Base-by-base conservation (phyloP, 2,329 filamentous ascomycete species). In the Xylariales sp. region DNA sequence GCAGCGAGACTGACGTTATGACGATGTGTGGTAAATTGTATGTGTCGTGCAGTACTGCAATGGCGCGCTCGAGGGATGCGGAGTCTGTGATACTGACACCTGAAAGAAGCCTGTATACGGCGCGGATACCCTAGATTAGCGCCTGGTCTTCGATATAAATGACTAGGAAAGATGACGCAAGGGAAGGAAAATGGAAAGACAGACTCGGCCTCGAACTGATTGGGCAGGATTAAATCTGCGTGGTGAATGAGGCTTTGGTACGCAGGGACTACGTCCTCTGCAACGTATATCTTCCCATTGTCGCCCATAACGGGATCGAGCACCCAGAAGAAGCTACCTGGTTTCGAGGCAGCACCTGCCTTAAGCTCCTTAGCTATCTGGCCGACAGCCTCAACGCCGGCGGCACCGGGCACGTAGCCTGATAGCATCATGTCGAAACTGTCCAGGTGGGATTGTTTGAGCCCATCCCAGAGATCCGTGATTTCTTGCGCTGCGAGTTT, bases 221-320 rank as follows among this genome's bases (percentile, higher is more conserved):
- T 99, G 3, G 96, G 96, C 16, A 98, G 82, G 64, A 99, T 97
- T 73, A 99, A 80, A 80, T 99, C 96, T 2, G 96, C 95, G 74
- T 95, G 86, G 43, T 86, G 86, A 28, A 98, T 83, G 65, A 97
- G 84, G 30, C 84, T 84, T 81, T 93, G 95, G 80, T 98, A 99
- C 14, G 92, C 94, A 0, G 94, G 94, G 16, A 98, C 92, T 3
- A 97, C 93, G 71, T 97, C 93, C 74, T 95, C 90, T 5, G 91
- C 92, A 7, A 99, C 95, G 77, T 99, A 99, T 12, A 99, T 85
- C 72, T 87, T 89, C 57, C 94, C 96, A 75, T 97, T 94, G 78
- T 99, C 96, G 36, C 96, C 96, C 96, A 99, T 99, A 55, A 99
- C 96, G 0, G 97, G 96, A 79, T 99, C 96, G 32, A 99, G 86